These are phyloP conservation scores for Acidiella bohemica DNA, from an alignment of 495 filamentous ascomycete species.

Conservation along the genomic window DNA sequence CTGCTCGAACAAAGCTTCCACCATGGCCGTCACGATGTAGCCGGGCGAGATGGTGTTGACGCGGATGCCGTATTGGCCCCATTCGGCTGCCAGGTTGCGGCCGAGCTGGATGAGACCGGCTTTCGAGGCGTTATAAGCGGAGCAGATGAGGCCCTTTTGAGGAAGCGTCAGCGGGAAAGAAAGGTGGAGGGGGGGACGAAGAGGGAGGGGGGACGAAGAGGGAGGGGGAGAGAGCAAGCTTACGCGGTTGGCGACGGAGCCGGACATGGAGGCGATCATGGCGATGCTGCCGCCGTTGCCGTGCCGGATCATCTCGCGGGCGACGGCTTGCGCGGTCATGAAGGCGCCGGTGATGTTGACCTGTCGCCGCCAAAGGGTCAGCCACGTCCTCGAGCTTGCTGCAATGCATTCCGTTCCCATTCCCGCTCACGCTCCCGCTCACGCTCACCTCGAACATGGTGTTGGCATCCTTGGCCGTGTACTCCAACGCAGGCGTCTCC, in stretches of 20 bases:
- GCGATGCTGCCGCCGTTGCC: constrained; percentile 50
- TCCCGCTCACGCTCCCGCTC: not conserved
- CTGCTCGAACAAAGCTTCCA: constrained; percentile 59
- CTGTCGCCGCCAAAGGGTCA: no score
- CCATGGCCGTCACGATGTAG: constrained; percentile 91
- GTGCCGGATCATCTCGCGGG: constrained; percentile 57
- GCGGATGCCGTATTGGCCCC: constrained; percentile 76
- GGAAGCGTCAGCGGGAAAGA: constrained; percentile 2
- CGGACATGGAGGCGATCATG: constrained; percentile 69
- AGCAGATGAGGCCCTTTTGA: constrained; percentile 51
- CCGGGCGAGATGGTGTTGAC: constrained; percentile 93
- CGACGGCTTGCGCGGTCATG: constrained; percentile 64
- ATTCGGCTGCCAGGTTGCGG: constrained; percentile 74
- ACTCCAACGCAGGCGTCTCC: constrained; percentile 55
- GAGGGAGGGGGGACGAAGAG: constrained; percentile 1
- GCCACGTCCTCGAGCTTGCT: no score
- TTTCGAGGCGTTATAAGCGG: constrained; percentile 86
- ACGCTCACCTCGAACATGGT: constrained; percentile 47
- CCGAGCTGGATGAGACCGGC: constrained; percentile 74
- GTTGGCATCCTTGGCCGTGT: constrained; percentile 48
- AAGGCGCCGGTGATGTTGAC: constrained; percentile 61
- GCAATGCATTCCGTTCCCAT: not conserved
- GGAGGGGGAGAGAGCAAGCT: constrained; percentile 16
- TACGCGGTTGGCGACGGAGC: constrained; percentile 59
- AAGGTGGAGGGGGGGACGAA: constrained; percentile 13